These are phyloP conservation scores for Nitzschia sp. DNA, from an alignment of 108 stramenopile genomes.

Conservation along the genomic window DNA sequence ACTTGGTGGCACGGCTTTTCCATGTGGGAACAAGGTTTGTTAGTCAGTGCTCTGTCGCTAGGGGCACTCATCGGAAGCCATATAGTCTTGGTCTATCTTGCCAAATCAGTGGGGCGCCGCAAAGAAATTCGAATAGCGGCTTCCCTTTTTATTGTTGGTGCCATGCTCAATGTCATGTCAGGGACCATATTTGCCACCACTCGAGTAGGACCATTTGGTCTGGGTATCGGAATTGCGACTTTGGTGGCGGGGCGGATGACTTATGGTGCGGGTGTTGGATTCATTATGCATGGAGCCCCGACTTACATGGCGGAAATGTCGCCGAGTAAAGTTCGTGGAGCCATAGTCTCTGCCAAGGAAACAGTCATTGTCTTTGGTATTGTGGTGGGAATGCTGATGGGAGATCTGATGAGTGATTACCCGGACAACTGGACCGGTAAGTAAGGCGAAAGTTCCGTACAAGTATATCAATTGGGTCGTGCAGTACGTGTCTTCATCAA, in stretches of 20 bases:
- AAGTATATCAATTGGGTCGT: no score
- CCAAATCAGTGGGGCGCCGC: conserved; percentile 55
- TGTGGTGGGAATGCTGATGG: conserved; percentile 59
- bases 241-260: conserved; percentile 52
- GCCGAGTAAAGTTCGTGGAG: conserved; percentile 57
- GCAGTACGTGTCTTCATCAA: no score
- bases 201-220: conserved; percentile 3
- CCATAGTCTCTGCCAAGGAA: conserved; percentile 75
- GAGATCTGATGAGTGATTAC: conserved; percentile 54
- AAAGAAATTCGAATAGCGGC: conserved; percentile 66
- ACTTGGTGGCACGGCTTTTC: conserved; percentile 38
- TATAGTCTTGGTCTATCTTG: conserved; percentile 34
- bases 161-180: conserved; percentile 35
- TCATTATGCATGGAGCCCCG: conserved; percentile 76
- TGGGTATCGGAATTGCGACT: conserved; percentile 38
- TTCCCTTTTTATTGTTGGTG: conserved; percentile 57
- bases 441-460: conserved; percentile 8
- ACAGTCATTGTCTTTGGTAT: conserved; percentile 82
- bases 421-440: conserved; percentile 24
- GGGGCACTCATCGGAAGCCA: conserved; percentile 46
- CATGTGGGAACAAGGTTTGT: conserved; percentile 29
- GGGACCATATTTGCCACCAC: conserved; percentile 27
- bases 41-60: conserved; percentile 26
- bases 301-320: conserved; percentile 85
- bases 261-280: conserved; percentile 73